phyloP scores from a whole-genome alignment of 441 rosid species.

The Gossypium gossypioides region DNA sequence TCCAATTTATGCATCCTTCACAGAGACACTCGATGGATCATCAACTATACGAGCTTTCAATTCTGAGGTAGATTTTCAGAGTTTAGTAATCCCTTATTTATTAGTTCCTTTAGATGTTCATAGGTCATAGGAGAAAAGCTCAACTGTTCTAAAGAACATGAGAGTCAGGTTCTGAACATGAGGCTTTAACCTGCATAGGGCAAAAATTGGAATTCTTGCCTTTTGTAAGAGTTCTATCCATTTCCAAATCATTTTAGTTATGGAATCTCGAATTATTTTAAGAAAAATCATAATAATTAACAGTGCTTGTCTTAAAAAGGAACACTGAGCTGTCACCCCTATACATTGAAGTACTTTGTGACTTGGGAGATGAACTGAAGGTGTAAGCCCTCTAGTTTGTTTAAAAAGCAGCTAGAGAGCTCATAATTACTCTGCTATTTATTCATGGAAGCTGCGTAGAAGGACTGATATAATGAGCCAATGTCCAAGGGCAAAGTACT shows the following conservation, averaged over 20 bases:
- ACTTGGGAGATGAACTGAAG: neutral
- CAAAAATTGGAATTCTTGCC: neutral
- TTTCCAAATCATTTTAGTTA: neutral
- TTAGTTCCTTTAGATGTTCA: neutral
- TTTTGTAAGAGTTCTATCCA: neutral
- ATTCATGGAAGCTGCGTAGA: neutral
- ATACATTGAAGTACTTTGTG: neutral
- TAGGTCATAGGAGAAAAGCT: neutral
- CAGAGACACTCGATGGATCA: conserved; percentile 88
- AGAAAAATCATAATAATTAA: neutral
- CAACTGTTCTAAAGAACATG: neutral
- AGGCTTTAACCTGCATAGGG: neutral
- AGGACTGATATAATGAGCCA: neutral
- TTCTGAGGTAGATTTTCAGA: conserved; percentile 38
- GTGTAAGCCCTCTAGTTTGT: neutral
- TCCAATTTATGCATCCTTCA: conserved; percentile 82
- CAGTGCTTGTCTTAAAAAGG: neutral
- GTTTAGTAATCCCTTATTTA: neutral
- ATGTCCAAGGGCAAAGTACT: neutral
- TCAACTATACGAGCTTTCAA: conserved; percentile 88
- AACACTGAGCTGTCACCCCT: neutral
- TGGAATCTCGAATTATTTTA: neutral
- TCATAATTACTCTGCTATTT: neutral
- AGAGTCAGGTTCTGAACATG: neutral
- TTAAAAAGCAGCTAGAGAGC: neutral